Evolutionary conservation across 2,329 filamentous ascomycete genomes (phyloP).

Genomic region (Xylaria multiplex): DNA sequence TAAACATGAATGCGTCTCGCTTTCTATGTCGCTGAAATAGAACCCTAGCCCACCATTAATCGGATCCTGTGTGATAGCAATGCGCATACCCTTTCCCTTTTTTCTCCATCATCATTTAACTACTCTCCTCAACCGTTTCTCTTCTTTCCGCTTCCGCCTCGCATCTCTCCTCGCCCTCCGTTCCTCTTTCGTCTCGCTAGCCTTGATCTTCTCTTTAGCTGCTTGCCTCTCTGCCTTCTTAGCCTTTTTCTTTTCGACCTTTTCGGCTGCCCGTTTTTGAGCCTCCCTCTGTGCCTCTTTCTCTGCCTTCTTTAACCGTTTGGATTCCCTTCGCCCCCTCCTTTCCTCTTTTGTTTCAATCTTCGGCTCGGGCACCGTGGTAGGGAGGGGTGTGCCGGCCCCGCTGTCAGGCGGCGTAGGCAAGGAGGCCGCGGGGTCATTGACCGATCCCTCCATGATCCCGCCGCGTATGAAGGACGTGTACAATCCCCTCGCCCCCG

Average conservation of each 20-base stretch:
- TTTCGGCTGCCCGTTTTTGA: slow-evolving; percentile 47
- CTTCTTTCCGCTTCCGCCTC: slow-evolving; percentile 53
- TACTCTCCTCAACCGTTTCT: slow-evolving; percentile 43
- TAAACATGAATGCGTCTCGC: slow-evolving; percentile 25
- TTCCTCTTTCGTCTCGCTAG: slow-evolving; percentile 59
- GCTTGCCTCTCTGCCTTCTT: slow-evolving; percentile 56
- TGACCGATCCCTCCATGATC: slow-evolving; percentile 76
- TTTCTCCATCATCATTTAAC: slow-evolving; percentile 31
- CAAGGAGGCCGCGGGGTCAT: slow-evolving; percentile 39
- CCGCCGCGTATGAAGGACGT: slow-evolving; percentile 87
- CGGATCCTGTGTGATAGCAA: slow-evolving; percentile 8
- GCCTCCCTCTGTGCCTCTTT: slow-evolving; percentile 41
- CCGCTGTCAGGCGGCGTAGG: slow-evolving; percentile 49
- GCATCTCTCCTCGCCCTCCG: slow-evolving; percentile 56
- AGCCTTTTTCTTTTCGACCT: slow-evolving; percentile 53
- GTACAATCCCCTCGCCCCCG: slow-evolving; percentile 74
- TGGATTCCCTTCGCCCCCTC: slow-evolving; percentile 46
- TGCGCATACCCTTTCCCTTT: background rate
- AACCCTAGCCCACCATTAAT: background rate
- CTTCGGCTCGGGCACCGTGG: slow-evolving; percentile 45
- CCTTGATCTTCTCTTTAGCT: slow-evolving; percentile 48
- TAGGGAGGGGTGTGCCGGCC: slow-evolving; percentile 46
- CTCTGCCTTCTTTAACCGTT: slow-evolving; percentile 47
- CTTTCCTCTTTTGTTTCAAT: slow-evolving; percentile 41
- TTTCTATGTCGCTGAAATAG: slow-evolving; percentile 13